These are phyloP conservation scores for Alternaria sp. DNA, from an alignment of 2,329 filamentous ascomycete species.

Conservation along the genomic window DNA sequence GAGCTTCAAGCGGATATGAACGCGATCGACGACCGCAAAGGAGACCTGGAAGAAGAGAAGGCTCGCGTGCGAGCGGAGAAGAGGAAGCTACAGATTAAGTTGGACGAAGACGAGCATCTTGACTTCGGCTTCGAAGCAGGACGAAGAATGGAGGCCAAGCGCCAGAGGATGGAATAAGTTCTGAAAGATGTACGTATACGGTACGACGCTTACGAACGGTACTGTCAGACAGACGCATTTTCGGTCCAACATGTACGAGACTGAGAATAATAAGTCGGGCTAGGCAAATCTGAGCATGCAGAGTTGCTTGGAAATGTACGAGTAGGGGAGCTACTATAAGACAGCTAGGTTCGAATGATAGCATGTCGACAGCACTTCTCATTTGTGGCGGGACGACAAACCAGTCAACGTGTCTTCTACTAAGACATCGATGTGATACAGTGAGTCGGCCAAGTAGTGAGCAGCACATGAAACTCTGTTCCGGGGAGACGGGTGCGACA, in stretches of 20 bases:
- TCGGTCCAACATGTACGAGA: background rate
- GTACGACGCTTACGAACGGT: background rate
- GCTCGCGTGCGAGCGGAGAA: background rate
- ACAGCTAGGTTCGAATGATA: too few relatives aligned
- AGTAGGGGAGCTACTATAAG: background rate
- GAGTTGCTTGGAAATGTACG: background rate
- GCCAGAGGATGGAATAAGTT: background rate
- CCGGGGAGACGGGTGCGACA: too few relatives aligned
- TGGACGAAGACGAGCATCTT: slow-evolving; percentile 5
- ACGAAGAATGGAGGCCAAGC: slow-evolving; percentile 12
- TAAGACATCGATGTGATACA: too few relatives aligned
- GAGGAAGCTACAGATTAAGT: background rate
- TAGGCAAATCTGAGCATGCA: background rate
- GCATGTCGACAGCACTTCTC: too few relatives aligned
- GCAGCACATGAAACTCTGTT: too few relatives aligned
- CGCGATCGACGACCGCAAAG: background rate
- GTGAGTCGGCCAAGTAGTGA: too few relatives aligned
- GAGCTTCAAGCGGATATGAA: slow-evolving; percentile 5
- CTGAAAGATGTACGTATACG: background rate
- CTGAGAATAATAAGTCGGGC: background rate
- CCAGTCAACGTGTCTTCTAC: too few relatives aligned
- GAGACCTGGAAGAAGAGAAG: background rate
- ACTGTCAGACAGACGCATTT: too few relatives aligned
- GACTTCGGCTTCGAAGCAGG: slow-evolving; percentile 15
- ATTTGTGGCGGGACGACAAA: too few relatives aligned